Conservation (phyloP, 176 grass and related monocot species). For the Juncus effusus region DNA sequence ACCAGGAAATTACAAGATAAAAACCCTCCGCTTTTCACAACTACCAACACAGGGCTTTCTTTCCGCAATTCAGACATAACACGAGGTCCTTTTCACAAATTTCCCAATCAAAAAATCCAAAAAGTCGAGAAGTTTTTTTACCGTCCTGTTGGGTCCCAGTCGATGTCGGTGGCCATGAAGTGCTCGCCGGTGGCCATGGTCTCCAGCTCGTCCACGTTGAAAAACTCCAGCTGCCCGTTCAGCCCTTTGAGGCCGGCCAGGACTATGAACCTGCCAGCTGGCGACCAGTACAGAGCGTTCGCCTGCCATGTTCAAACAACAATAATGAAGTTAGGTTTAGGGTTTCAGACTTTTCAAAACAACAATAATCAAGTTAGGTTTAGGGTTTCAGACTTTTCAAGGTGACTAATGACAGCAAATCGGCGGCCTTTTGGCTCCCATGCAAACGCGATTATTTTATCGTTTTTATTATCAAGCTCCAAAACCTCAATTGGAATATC, state of each 20-base stretch:
- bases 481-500: constrained; percentile 98
- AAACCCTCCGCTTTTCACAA: neutral
- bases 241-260: constrained; percentile 91
- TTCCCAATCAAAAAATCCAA: too few species aligned
- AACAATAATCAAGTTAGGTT: neutral
- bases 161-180: constrained; percentile 93
- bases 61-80: neutral
- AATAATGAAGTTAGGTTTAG: neutral
- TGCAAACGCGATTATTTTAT: constrained; percentile 93
- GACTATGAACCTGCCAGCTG: constrained; percentile 68
- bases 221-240: constrained; percentile 92
- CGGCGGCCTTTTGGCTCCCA: constrained; percentile 90
- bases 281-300: constrained; percentile 88
- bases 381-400: neutral
- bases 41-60: neutral
- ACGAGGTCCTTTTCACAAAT: too few species aligned
- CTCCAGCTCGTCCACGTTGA: constrained; percentile 91
- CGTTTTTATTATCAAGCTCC: constrained; percentile 95
- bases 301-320: constrained; percentile 21
- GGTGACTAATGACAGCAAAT: constrained; percentile 92
- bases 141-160: constrained; percentile 97
- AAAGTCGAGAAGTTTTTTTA: constrained; percentile 17
- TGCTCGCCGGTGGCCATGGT: constrained; percentile 94
- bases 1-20: too few species aligned
- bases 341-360: neutral